Evolutionary conservation across 306 rosid species (phyloP).

Genomic region (Arachis stenosperma): DNA sequence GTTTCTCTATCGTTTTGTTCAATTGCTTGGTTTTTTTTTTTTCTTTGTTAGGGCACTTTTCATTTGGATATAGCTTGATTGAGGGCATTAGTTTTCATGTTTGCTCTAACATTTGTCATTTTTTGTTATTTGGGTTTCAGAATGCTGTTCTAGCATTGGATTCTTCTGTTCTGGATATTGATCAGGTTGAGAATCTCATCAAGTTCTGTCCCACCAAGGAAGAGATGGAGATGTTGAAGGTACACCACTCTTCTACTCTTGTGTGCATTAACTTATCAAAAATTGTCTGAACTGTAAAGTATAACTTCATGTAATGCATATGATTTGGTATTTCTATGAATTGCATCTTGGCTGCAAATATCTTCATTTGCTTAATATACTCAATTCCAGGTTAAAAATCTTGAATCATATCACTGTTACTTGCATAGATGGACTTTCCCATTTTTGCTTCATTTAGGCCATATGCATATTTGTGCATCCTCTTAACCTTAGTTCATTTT

Average conservation of each 20-base stretch:
- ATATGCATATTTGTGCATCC: not conserved
- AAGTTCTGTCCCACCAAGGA: conserved; percentile 96
- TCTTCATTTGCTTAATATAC: not conserved
- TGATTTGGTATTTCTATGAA: conserved; percentile 20
- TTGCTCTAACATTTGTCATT: conserved; percentile 23
- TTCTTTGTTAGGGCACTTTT: not conserved
- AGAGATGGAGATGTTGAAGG: conserved; percentile 95
- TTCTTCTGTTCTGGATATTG: conserved; percentile 52
- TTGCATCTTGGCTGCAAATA: conserved; percentile 28
- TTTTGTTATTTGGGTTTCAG: conserved; percentile 55
- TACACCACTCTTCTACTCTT: conserved; percentile 32
- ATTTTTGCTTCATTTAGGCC: conserved; percentile 16
- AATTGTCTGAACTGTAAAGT: conserved; percentile 11
- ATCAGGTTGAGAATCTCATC: conserved; percentile 94
- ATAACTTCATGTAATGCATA: conserved; percentile 26
- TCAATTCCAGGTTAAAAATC: conserved; percentile 15
- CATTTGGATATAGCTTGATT: not conserved
- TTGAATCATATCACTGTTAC: not conserved
- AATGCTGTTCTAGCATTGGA: conserved; percentile 61
- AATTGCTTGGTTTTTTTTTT: not conserved
- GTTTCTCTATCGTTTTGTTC: conserved; percentile 39
- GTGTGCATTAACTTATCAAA: conserved; percentile 3
- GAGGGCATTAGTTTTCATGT: conserved; percentile 17
- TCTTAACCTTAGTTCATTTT: conserved; percentile 20
- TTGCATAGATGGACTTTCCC: conserved; percentile 2